Evolutionary conservation across 768 basidiomycete genomes (phyloP).

Genomic region (Lactarius deliciosus): DNA sequence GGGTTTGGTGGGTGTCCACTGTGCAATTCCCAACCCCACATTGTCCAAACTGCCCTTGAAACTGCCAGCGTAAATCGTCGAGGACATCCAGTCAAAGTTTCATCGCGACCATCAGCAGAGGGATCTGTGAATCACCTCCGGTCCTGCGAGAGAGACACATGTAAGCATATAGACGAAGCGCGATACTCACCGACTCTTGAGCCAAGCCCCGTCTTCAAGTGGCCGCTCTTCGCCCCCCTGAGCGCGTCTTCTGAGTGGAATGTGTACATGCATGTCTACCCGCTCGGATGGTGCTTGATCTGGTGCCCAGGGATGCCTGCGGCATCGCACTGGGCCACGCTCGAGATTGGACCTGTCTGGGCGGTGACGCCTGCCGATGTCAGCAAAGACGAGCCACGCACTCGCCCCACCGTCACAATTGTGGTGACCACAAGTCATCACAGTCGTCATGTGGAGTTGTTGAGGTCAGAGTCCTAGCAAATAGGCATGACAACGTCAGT

Average conservation of each 20-base stretch:
- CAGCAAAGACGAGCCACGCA: too few relatives aligned
- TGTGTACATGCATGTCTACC: slow-evolving; percentile 50
- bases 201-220: slow-evolving; percentile 81
- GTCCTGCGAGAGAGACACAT: slow-evolving; percentile 53
- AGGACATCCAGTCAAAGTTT: slow-evolving; percentile 98
- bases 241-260: slow-evolving; percentile 74
- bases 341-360: too few relatives aligned
- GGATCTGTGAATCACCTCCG: slow-evolving; percentile 58
- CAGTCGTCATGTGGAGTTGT: too few relatives aligned
- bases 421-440: too few relatives aligned
- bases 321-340: too few relatives aligned
- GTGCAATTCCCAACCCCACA: slow-evolving; percentile 30
- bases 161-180: not conserved
- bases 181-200: slow-evolving; percentile 71
- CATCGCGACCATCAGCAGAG: slow-evolving; percentile 72
- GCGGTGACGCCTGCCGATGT: too few relatives aligned
- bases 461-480: too few relatives aligned
- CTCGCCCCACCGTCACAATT: too few relatives aligned
- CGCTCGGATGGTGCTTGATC: slow-evolving; percentile 64
- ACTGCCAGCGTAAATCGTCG: slow-evolving; percentile 62
- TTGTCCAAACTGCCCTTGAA: slow-evolving; percentile 48
- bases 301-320: too few relatives aligned
- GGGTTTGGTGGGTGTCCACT: slow-evolving; percentile 58
- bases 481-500: too few relatives aligned
- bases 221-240: slow-evolving; percentile 71